phyloP scores from a whole-genome alignment of 2,329 filamentous ascomycete species.

The Scytalidium sp. region DNA sequence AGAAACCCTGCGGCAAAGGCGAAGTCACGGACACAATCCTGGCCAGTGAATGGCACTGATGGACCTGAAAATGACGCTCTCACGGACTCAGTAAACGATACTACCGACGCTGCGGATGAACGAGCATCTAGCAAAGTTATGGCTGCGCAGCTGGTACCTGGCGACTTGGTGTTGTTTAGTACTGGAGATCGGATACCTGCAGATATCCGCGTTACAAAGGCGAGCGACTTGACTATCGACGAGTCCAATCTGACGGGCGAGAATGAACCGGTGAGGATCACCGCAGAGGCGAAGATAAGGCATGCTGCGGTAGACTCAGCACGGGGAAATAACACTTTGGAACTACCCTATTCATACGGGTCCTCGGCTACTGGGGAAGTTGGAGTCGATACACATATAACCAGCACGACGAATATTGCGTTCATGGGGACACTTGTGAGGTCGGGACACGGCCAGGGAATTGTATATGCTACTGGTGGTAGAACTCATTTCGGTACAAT shows the following conservation, averaged over 20 bases:
- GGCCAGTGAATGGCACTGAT: constrained; percentile 39
- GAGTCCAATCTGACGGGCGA: constrained; percentile 96
- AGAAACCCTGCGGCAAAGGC: constrained; percentile 24
- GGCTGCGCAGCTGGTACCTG: constrained; percentile 83
- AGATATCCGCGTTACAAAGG: constrained; percentile 89
- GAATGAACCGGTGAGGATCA: constrained; percentile 86
- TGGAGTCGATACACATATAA: constrained; percentile 64
- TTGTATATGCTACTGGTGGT: constrained; percentile 95
- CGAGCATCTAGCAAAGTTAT: constrained; percentile 79
- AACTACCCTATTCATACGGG: constrained; percentile 49
- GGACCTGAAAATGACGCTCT: constrained; percentile 19
- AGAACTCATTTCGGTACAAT: constrained; percentile 96
- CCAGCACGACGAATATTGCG: constrained; percentile 84
- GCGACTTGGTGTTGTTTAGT: constrained; percentile 89
- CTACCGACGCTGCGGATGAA: constrained; percentile 58
- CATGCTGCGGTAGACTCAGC: constrained; percentile 30
- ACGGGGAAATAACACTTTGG: constrained; percentile 21
- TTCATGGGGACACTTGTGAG: constrained; percentile 98
- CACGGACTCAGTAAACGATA: constrained; percentile 33
- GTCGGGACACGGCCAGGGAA: constrained; percentile 90
- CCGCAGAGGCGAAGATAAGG: constrained; percentile 55
- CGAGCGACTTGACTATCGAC: constrained; percentile 88
- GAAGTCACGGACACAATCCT: constrained; percentile 30
- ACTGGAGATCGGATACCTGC: constrained; percentile 96
- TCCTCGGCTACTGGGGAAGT: constrained; percentile 56